Base-by-base conservation (phyloP, 352 stramenopile genomes). In the Pythium graminicola region DNA sequence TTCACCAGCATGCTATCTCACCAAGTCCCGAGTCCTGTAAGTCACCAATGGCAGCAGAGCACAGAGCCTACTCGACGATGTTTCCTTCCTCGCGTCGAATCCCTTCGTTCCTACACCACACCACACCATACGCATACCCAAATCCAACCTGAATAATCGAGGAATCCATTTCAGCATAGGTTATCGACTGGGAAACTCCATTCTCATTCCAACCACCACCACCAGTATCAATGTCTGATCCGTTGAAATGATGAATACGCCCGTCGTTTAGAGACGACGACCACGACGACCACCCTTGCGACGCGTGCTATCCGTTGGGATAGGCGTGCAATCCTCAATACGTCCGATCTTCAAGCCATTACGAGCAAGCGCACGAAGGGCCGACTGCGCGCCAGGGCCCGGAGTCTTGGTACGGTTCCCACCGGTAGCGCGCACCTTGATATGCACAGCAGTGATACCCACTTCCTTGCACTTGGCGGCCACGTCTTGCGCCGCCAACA, bases 341-440 rank as follows among this genome's bases (percentile, higher is more conserved):
- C 97, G 96, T 83, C 97, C 97, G 82, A 99, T 99, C 89, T 99
- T 99, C 79, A 99, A 73, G 84, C 95, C 97, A 89, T 98, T 97
- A 76, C 97, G 87, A 78, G 97, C 97, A 73, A 99, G 89, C 54
- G 97, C 97, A 77, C 97, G 88, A 65, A 99, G 87, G 52, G 97
- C 97, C 57, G 92, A 97, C 82, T 99, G 97, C 66, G 96, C 97
- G 78, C 97, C 97, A 46, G 97, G 97, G 85, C 97, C 97, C 36
- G 96, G 97, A 57, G 85, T 98, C 73, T 98, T 97, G 52, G 89
- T 98, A 75, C 97, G 97, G 88, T 98, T 99, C 61, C 97, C 97
- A 69, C 97, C 97, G 48, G 97, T 99, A 67, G 96, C 97, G 68
- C 97, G 92, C 71, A 99, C 97, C 89, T 99, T 99, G 73, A 99